Conservation (phyloP, 1,139 yeast species). For the Saccharomyces hybrid region DNA sequence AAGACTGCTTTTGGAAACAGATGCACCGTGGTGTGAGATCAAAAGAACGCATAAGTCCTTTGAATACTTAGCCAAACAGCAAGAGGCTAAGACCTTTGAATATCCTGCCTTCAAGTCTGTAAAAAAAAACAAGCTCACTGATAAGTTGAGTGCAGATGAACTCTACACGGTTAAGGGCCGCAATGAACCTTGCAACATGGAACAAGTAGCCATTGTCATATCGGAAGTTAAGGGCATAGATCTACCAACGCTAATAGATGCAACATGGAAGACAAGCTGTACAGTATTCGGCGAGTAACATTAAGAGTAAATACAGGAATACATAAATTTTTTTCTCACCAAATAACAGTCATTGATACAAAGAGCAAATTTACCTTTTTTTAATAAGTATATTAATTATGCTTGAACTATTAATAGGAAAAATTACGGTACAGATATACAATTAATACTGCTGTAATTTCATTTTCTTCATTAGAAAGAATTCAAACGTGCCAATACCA, state of each 20-base stretch:
- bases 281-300: slow-evolving; percentile 38
- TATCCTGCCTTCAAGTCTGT: slow-evolving; percentile 19
- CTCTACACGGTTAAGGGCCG: slow-evolving; percentile 56
- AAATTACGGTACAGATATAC: background rate
- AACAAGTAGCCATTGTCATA: slow-evolving; percentile 72
- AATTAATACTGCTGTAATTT: background rate
- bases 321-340: background rate
- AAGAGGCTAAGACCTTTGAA: slow-evolving; percentile 19
- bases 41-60: slow-evolving; percentile 75
- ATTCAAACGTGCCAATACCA: background rate
- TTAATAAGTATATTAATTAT: background rate
- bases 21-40: slow-evolving; percentile 98
- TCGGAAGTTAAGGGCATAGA: slow-evolving; percentile 49
- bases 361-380: background rate
- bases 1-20: slow-evolving; percentile 77
- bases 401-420: background rate
- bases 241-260: slow-evolving; percentile 48
- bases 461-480: background rate
- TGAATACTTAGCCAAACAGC: slow-evolving; percentile 34
- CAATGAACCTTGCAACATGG: slow-evolving; percentile 85
- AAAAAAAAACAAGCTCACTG: slow-evolving; percentile 25
- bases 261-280: slow-evolving; percentile 59
- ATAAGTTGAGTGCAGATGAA: slow-evolving; percentile 15
- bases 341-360: background rate
- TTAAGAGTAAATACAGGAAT: background rate